Base-by-base conservation (phyloP, 148 eudicot genomes). In the Rhododendron griersonianum region DNA sequence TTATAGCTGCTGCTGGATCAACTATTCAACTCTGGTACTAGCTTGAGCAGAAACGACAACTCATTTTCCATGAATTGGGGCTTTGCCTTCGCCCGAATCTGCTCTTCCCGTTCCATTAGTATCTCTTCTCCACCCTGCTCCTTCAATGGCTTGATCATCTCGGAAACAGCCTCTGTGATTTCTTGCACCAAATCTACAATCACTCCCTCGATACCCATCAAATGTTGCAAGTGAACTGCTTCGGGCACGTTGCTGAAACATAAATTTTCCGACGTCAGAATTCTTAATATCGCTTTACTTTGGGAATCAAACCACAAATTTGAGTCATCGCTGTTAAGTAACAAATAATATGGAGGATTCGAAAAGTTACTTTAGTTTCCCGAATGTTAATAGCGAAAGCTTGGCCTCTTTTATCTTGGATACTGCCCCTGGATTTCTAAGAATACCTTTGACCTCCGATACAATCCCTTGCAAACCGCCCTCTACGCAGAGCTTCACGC, bases 401-500 rank as follows among this genome's bases (percentile, higher is more conserved):
- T 94, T 92, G 18, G 94, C 86, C 28, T 91, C 96, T 86, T 94
- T 96, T 87, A 96, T 93, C 88, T 87, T 92, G 87, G 85, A 85
- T 4, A 95, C 96, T 3, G 91, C 92, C 23, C 69, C 92, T 16
- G 99, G 99, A 87, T 92, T 91, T 84, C 92, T 92, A 35, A 96
- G 92, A 2, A 95, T 85, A 0, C 98, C 98, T 86, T 89, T 93
- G 14, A 92, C 98, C 87, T 95, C 99, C 0, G 96, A 94, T 76
- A 96, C 99, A 89, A 96, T 93, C 69, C 99, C 99, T 39, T 96
- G 91, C 84, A 96, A 90, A 23, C 92, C 93, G 86, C 99, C 98
- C 84, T 93, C 95, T 73, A 92, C 74, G 69, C 95, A 92, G 16
- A 96, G 86, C 87, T 94, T 95, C 15, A 91, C 61, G n/a, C 96